Evolutionary conservation across 345 rosid genomes (phyloP).

Genomic region (Cochlearia excelsa): DNA sequence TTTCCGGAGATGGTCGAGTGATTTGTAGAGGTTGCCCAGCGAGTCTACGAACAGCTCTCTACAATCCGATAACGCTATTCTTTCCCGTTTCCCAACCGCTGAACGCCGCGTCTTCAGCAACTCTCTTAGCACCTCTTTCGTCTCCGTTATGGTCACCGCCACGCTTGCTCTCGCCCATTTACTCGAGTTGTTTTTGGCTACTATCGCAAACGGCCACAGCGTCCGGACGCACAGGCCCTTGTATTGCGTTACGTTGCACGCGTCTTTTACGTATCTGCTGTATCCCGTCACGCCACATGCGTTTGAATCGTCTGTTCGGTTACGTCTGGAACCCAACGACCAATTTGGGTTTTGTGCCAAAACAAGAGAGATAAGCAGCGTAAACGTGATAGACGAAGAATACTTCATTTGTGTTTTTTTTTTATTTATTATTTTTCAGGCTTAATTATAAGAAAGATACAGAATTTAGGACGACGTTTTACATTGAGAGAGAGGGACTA

Average conservation of each 20-base stretch:
- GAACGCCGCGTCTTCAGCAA: conserved; percentile 32
- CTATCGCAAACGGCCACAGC: conserved; percentile 57
- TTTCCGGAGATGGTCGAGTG: conserved; percentile 53
- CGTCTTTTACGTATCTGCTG: conserved; percentile 50
- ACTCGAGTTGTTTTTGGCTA: conserved; percentile 55
- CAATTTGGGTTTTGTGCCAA: conserved; percentile 14
- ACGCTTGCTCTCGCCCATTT: conserved; percentile 82
- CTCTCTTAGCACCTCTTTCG: conserved; percentile 35
- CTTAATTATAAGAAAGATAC: neutral
- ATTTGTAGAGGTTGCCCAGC: conserved; percentile 53
- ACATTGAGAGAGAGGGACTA: neutral
- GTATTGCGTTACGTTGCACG: conserved; percentile 71
- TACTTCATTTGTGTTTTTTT: too few species aligned
- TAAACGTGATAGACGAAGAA: neutral
- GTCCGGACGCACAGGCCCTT: conserved; percentile 54
- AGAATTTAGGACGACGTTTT: neutral
- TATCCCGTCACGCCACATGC: conserved; percentile 11
- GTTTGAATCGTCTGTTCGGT: conserved; percentile 15
- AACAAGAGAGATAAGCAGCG: conserved; percentile 28
- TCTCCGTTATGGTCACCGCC: conserved; percentile 60
- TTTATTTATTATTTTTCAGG: neutral
- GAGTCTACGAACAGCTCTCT: conserved; percentile 54
- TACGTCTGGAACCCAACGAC: conserved; percentile 16
- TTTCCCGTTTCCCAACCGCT: conserved; percentile 26
- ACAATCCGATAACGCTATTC: conserved; percentile 62